Conservation (phyloP, 768 basidiomycete species). For the Boletus vinaceobasis region DNA sequence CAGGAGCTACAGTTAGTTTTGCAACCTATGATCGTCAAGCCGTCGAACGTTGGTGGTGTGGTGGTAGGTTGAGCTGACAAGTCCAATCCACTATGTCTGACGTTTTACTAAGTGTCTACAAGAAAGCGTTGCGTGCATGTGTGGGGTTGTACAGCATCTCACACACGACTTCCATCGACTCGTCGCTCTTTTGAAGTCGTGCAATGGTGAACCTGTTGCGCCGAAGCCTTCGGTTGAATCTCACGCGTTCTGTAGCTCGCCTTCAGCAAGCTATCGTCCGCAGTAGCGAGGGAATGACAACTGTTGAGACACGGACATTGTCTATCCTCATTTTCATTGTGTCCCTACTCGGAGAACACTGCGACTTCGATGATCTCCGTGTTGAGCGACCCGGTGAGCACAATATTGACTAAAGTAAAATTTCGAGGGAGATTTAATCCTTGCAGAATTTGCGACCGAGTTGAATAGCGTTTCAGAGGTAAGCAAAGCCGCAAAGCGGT, state of each 20-base stretch:
- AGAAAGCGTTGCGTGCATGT: constrained; percentile 91
- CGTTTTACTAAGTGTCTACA: constrained; percentile 61
- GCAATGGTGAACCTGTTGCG: constrained; percentile 53
- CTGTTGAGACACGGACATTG: constrained; percentile 52
- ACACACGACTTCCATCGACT: constrained; percentile 83
- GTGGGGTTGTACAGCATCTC: constrained; percentile 75
- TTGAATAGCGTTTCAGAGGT: constrained; percentile 59
- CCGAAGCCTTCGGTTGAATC: not conserved
- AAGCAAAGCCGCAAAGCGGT: not conserved
- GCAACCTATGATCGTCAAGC: constrained; percentile 90
- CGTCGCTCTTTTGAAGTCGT: constrained; percentile 78
- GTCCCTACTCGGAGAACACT: constrained; percentile 83
- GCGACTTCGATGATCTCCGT: constrained; percentile 79
- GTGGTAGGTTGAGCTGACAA: constrained; percentile 42
- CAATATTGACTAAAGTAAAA: too few relatives aligned
- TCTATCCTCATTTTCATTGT: constrained; percentile 81
- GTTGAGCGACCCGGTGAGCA: constrained; percentile 55
- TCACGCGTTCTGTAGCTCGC: constrained; percentile 44
- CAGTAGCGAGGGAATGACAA: constrained; percentile 36
- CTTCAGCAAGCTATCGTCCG: constrained; percentile 55
- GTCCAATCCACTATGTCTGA: not conserved
- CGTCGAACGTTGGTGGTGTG: constrained; percentile 62
- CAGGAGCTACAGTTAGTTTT: constrained; percentile 77
- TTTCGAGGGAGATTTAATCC: not conserved
- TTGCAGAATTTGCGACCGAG: constrained; percentile 51